Base-by-base conservation (phyloP, 2,329 filamentous ascomycete species). In the Trichoderma koningii region DNA sequence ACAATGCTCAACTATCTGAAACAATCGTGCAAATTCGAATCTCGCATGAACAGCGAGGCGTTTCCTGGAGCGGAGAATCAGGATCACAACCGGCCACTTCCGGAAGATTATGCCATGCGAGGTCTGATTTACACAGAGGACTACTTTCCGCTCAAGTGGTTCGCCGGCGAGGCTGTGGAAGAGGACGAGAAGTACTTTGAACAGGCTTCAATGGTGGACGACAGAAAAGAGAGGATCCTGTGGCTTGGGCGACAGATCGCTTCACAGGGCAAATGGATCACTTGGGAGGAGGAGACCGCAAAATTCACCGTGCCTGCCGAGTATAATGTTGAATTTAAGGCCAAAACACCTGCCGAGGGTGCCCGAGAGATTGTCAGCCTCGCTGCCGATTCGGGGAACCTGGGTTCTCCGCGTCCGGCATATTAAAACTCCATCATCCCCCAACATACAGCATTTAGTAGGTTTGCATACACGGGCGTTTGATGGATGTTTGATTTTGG, bases 131-230 rank as follows among this genome's bases (percentile, higher is more conserved):
- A 86, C 78, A 78, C 82, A 0, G 80, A 86, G 2, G 78, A 79
- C 12, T 88, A 88, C 64, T 87, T 85, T 61, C 87, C 87, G 0
- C 64, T 74, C 0, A 76, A 80, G 0, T 90, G 85, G 84, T 91
- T 91, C 70, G 69, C 73, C 0, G 80, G 81, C 9, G 81, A 82
- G 1, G 82, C 83, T 65, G 80, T 87, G 5, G 87, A 90, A 28
- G 88, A 90, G n/a, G 86, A 89, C 12, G 88, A 90, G 66, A 83
- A 87, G 48, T 83, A 82, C 17, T 83, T 90, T 52, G 88, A 91
- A 70, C 75, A 84, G 0, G 76, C 85, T 0, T 88, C 85, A 0
- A 87, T 88, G 72, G 79, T 79, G 0, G 81, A 82, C 17, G 78
- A 83, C n/a, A 79, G 88, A 6, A 82, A 81, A 41, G 84, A 86